Percentiles rank a stretch among this genome's conserved stretches.
Evolutionary conservation across 768 basidiomycete species (phyloP).

Genomic region (Podaxis carcinomalis): DNA sequence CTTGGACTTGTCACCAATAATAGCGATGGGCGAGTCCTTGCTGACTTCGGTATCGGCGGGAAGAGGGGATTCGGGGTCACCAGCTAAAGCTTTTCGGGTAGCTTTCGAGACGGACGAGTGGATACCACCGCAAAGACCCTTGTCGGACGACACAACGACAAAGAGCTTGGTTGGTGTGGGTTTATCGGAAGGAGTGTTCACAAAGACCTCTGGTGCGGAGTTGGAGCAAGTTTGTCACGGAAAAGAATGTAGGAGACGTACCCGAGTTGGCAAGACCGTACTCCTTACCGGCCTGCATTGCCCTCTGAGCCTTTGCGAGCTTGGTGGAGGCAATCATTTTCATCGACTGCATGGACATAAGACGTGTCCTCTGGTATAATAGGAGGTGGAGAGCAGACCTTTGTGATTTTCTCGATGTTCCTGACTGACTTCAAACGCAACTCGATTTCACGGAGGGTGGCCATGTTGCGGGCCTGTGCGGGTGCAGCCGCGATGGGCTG

Average conservation of each 20-base stretch:
- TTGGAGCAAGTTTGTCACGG: slow-evolving; percentile 4
- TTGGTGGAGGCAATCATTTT: slow-evolving; percentile 99
- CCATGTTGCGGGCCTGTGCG: slow-evolving; percentile 77
- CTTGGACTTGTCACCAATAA: slow-evolving; percentile 98
- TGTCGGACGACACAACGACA: slow-evolving; percentile 94
- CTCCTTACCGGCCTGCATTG: slow-evolving; percentile 89
- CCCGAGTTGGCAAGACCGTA: slow-evolving; percentile 93
- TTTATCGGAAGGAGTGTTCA: slow-evolving; percentile 66
- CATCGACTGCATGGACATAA: slow-evolving; percentile 67
- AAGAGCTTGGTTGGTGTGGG: slow-evolving; percentile 80
- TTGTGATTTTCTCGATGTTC: slow-evolving; percentile 99
- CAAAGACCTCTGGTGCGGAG: slow-evolving; percentile 72
- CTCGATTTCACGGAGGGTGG: slow-evolving; percentile 97
- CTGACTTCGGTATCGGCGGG: slow-evolving; percentile 45
- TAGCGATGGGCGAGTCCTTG: slow-evolving; percentile 66
- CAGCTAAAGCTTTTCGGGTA: slow-evolving; percentile 67
- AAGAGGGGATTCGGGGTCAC: slow-evolving; percentile 46
- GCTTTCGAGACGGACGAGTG: slow-evolving; percentile 95
- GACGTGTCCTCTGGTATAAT: neutral
- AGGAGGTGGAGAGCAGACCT: slow-evolving; percentile 47
- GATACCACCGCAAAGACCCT: slow-evolving; percentile 99
- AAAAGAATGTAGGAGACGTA: slow-evolving; percentile 30
- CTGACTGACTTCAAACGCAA: slow-evolving; percentile 91
- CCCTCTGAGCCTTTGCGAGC: slow-evolving; percentile 92
- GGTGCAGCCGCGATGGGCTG: slow-evolving; percentile 38